Evolutionary conservation across 176 grass and related monocot genomes (phyloP).

Genomic region (Leersia perrieri): DNA sequence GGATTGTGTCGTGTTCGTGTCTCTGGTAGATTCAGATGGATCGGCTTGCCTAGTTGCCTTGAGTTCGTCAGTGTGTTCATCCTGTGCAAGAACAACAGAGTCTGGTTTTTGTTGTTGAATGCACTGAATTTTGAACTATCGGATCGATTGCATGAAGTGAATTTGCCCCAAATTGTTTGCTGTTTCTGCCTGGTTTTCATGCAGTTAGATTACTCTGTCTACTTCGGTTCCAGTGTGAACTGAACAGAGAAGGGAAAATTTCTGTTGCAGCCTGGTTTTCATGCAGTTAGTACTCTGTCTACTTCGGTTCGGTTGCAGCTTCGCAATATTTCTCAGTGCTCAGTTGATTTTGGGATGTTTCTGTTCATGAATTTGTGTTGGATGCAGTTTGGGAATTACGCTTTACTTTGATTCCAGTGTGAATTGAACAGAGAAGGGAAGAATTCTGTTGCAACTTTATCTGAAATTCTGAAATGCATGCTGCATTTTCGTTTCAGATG

Average conservation of each 20-base stretch:
- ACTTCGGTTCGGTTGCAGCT: neutral
- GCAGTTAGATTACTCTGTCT: neutral
- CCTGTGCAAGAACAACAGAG: slow-evolving; percentile 17
- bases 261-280: too few relatives aligned
- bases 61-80: neutral
- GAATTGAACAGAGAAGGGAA: neutral
- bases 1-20: neutral
- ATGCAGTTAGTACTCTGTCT: too few relatives aligned
- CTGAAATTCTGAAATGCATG: too few relatives aligned
- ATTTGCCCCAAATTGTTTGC: neutral
- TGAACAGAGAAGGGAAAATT: neutral
- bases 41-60: neutral
- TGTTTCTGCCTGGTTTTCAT: neutral
- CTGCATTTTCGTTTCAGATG: neutral
- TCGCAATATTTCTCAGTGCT: neutral
- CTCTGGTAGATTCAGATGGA: neutral
- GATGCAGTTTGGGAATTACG: neutral
- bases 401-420: neutral
- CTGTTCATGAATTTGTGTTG: neutral
- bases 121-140: slow-evolving; percentile 2
- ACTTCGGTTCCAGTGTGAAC: neutral
- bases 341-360: neutral
- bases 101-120: neutral
- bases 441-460: neutral
- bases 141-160: neutral